phyloP scores from a whole-genome alignment of 441 rosid genomes.

The Gossypium gossypioides region DNA sequence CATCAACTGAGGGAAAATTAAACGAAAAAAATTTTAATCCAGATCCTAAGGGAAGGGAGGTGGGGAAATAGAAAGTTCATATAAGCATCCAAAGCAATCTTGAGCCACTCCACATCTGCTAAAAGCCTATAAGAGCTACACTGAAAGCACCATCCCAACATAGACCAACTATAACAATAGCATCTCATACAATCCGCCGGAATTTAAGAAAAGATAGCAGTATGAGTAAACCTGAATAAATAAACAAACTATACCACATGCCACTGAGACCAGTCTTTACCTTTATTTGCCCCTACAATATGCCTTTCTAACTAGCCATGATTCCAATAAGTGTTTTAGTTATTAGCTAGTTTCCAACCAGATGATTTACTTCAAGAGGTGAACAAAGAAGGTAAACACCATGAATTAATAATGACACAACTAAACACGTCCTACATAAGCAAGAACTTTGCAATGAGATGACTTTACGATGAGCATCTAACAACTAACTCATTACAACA shows the following conservation, averaged over 20 bases:
- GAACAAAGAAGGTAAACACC: not conserved
- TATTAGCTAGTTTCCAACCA: not conserved
- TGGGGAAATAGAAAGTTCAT: not conserved
- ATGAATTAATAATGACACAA: not conserved
- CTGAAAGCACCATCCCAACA: not conserved
- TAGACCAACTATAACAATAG: not conserved
- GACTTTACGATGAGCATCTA: not conserved
- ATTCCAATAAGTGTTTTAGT: not conserved
- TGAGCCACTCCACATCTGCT: not conserved
- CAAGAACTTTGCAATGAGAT: not conserved
- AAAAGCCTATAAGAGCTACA: not conserved
- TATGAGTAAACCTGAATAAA: not conserved
- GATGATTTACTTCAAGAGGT: not conserved
- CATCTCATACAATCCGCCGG: not conserved
- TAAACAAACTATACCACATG: conserved; percentile 1
- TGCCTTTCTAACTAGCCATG: not conserved
- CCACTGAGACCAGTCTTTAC: not conserved
- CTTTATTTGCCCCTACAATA: not conserved
- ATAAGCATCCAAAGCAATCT: not conserved
- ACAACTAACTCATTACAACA: not conserved
- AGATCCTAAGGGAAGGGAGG: not conserved
- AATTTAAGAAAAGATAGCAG: not conserved
- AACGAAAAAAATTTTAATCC: not conserved
- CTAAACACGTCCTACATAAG: not conserved
- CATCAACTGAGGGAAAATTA: not conserved